A percentile compares a stretch with the other conserved stretches of the same genome.
Conservation (phyloP, 208 protist species). For the Phytomonas sp. region DNA sequence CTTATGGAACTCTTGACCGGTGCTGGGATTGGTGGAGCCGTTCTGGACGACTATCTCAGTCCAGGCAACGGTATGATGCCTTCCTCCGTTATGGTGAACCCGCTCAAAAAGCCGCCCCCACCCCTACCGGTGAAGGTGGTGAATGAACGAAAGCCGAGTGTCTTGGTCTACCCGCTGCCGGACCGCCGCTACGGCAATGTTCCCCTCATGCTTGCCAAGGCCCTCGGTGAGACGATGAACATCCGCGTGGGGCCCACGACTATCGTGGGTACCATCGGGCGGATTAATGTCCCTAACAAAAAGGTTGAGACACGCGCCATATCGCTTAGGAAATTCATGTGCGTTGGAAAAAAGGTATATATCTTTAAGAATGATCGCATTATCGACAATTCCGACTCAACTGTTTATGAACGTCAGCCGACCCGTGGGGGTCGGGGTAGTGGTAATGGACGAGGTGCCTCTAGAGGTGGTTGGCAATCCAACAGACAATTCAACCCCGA, state of each 20-base stretch:
- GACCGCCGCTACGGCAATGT: conserved; percentile 48
- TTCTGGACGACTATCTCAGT: background rate
- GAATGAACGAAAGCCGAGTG: conserved; percentile 56
- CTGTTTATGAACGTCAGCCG: background rate
- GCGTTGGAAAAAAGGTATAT: conserved; percentile 61
- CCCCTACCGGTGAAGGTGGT: conserved; percentile 63
- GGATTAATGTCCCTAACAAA: conserved; percentile 73
- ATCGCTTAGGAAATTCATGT: conserved; percentile 64
- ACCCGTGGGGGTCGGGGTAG: background rate
- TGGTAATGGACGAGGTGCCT: background rate
- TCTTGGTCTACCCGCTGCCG: conserved; percentile 80
- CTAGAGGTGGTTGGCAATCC: background rate
- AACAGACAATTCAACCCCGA: background rate
- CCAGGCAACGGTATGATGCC: conserved; percentile 5
- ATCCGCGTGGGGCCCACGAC: conserved; percentile 77
- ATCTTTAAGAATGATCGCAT: conserved; percentile 89
- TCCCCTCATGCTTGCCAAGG: conserved; percentile 61
- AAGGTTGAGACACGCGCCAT: conserved; percentile 81
- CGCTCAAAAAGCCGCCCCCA: conserved; percentile 58
- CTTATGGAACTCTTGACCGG: conserved; percentile 52
- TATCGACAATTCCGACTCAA: conserved; percentile 48
- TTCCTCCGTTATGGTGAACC: conserved; percentile 14
- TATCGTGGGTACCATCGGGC: conserved; percentile 73
- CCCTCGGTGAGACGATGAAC: conserved; percentile 72
- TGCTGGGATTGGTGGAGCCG: background rate